Evolutionary conservation across 176 grass and related monocot species (phyloP), one percentile per base, ranked within the genome.

Genomic region (Echinochloa phyllopogon): DNA sequence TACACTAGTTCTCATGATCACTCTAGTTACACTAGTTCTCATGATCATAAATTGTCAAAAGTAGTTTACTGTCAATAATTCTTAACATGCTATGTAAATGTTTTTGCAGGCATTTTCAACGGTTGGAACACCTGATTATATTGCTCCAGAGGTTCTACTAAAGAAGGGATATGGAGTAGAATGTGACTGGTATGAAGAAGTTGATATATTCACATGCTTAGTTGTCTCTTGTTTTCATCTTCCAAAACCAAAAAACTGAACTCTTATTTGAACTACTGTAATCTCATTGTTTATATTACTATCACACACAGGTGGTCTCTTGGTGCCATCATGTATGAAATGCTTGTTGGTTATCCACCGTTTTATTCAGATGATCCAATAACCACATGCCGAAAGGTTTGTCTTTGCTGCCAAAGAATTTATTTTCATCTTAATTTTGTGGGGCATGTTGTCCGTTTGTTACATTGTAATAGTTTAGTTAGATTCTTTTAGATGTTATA

Each of bases 261-360:
- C 18, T 72, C 52, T 71, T 84, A n/a, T 57, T 79, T 69, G 8
- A 69, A 39, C 56, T 59, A 66, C 25, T 86, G 38, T 52, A 69
- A 74, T 61, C 2, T 82, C 18, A 75, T 66, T 89, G 77, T 60
- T 72, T 62, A 74, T 33, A 72, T 80, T 68, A n/a, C 64, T 81
- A 74, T 69, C 68, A 3, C 51, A 13, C 63, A 56, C 84, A 95
- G 93, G 90, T 95, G 93, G 93, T 95, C 93, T 18, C 85, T 95
- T 79, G 93, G 93, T 88, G 90, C 87, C 83, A 95, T 95, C 72
- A 92, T 95, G 90, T 95, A 95, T 48, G 93, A 95, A 84, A 95
- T 95, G 90, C 90, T 95, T 73, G 85, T 95, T 82, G 93, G 93
- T 41, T 95, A 90, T 79, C 87, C 93, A 42, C 93, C 90, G 15